Percentiles rank a stretch among this genome's conserved stretches.
These are phyloP conservation scores for Penicillium freii DNA, from an alignment of 2,329 filamentous ascomycete species.

Conservation along the genomic window DNA sequence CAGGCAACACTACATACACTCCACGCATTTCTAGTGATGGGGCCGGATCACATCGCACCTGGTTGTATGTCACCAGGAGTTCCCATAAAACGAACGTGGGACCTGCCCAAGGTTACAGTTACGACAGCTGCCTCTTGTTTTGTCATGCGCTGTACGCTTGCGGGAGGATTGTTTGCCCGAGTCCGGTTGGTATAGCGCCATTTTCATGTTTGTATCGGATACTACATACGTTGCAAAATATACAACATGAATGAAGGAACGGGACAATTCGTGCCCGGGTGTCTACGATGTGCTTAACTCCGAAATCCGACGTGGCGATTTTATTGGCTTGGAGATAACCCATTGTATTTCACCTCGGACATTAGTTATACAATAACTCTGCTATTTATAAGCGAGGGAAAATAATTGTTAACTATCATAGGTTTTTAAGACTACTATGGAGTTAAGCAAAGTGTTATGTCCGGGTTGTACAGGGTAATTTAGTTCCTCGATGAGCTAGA, in stretches of 20 bases:
- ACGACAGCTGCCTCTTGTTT: conserved; percentile 48
- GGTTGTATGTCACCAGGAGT: neutral
- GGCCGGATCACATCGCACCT: conserved; percentile 56
- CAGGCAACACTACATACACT: neutral
- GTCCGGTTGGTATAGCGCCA: conserved; percentile 15
- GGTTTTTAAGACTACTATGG: neutral
- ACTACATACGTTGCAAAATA: neutral
- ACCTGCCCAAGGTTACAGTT: conserved; percentile 46
- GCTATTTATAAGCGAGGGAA: neutral
- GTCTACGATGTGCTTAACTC: neutral
- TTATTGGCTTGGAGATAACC: neutral
- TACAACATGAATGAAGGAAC: neutral
- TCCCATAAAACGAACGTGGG: conserved; percentile 23
- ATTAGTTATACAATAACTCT: neutral
- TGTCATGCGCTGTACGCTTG: neutral
- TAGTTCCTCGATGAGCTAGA: neutral
- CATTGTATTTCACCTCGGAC: neutral
- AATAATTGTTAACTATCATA: too few relatives aligned
- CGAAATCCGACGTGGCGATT: neutral
- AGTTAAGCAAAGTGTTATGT: neutral
- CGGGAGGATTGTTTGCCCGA: neutral
- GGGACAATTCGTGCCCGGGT: neutral
- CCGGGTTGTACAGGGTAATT: neutral
- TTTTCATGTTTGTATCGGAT: neutral
- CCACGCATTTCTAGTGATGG: conserved; percentile 41